A percentile compares a stretch with the other conserved stretches of the same genome.
phyloP scores from a whole-genome alignment of 257 asterid species.

The Solanum habrochaites region DNA sequence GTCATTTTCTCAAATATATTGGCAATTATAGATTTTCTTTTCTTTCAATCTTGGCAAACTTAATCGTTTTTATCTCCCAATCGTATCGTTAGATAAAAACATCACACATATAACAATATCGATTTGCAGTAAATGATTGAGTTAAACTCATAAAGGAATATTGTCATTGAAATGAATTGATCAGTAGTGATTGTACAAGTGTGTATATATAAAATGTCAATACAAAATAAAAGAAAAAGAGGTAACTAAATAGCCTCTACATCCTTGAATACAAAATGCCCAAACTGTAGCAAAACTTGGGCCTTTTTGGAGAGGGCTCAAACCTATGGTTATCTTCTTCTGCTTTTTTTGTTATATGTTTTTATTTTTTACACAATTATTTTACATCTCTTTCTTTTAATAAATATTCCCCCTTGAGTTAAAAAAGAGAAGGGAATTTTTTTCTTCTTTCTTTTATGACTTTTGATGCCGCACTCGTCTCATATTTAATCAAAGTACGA shows the following conservation, averaged over 20 bases:
- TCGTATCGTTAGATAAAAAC: no score
- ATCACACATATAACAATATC: no score
- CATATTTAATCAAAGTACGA: no score
- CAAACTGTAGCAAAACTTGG: not conserved
- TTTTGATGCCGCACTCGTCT: no score
- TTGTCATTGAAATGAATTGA: not conserved
- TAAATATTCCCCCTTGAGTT: not conserved
- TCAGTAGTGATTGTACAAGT: not conserved
- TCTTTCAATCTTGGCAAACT: not conserved
- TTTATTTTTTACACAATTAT: not conserved
- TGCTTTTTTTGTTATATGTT: not conserved
- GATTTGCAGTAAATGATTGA: not conserved
- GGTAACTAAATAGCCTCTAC: not conserved
- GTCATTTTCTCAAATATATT: not conserved
- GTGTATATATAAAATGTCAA: not conserved
- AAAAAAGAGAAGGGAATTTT: not conserved
- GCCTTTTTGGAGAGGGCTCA: slow-evolving; percentile 5
- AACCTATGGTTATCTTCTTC: not conserved
- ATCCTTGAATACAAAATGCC: slow-evolving; percentile 3
- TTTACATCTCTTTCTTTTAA: not conserved
- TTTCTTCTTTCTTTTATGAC: not conserved
- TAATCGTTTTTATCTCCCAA: not conserved
- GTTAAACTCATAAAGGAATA: not conserved
- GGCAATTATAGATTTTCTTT: not conserved
- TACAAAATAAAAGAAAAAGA: not conserved